phyloP scores from a whole-genome alignment of 1,139 yeast genomes.

The Pichia sp. region DNA sequence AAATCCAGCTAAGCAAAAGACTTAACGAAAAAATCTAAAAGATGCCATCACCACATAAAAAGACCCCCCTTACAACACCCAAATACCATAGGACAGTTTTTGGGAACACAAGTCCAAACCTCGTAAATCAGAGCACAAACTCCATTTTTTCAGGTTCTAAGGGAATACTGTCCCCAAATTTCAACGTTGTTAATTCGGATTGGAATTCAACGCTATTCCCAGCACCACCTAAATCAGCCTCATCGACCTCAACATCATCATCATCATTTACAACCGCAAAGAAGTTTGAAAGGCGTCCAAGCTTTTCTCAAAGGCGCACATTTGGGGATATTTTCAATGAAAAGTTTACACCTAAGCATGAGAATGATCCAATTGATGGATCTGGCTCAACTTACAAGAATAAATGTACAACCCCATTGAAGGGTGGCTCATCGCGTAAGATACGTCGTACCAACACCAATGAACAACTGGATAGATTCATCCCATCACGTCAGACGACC shows the following conservation, averaged over 20 bases:
- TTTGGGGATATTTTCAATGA: conserved; percentile 5
- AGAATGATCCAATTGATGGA: conserved; percentile 4
- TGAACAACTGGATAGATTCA: conserved; percentile 37
- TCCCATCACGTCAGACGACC: conserved; percentile 46
- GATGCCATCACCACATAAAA: conserved; percentile 7
- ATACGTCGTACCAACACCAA: conserved; percentile 26
- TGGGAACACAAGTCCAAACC: conserved; percentile 25
- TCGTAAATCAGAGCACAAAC: conserved; percentile 20
- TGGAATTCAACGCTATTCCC: conserved; percentile 16
- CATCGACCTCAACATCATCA: not conserved
- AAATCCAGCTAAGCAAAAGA: no score
- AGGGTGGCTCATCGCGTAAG: conserved; percentile 16
- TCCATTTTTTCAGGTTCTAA: conserved; percentile 24
- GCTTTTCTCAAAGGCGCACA: not conserved
- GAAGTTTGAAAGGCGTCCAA: not conserved
- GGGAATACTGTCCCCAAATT: conserved; percentile 27
- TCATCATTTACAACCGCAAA: conserved; percentile 4
- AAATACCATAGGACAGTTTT: conserved; percentile 24
- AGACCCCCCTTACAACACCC: conserved; percentile 17
- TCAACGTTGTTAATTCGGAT: conserved; percentile 27
- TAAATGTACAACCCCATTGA: no score
- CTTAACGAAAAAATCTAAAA: no score
- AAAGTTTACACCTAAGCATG: conserved; percentile 4
- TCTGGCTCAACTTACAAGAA: no score
- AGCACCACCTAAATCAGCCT: not conserved